phyloP scores from a whole-genome alignment of 495 filamentous ascomycete species.

The Schizothecium vesticola region DNA sequence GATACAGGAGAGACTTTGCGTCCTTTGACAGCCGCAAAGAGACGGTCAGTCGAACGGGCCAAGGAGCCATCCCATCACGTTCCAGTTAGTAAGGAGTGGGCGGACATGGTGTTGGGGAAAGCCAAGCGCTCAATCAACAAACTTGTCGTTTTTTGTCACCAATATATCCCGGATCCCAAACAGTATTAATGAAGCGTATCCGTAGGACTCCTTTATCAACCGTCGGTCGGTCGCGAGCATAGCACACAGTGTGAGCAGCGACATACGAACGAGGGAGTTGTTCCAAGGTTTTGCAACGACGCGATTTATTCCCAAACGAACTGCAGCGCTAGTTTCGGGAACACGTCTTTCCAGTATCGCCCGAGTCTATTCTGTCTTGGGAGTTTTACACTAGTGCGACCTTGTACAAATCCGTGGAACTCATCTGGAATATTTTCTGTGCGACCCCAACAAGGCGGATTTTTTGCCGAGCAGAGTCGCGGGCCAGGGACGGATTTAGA shows the following conservation, averaged over 20 bases:
- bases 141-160: background rate
- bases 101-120: background rate
- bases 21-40: background rate
- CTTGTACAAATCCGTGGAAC: background rate
- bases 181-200: background rate
- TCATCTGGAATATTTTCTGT: background rate
- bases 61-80: background rate
- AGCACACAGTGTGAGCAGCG: background rate
- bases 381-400: background rate
- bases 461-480: background rate
- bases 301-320: background rate
- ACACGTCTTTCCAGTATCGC: background rate
- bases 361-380: background rate
- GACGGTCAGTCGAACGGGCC: background rate
- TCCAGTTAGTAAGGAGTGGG: background rate
- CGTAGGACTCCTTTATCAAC: background rate
- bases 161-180: too few relatives aligned
- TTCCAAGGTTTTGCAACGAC: background rate
- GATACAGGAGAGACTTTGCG: background rate
- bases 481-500: background rate
- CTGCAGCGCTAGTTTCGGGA: background rate
- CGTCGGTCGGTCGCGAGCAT: background rate
- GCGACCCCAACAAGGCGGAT: background rate
- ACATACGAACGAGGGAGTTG: background rate
- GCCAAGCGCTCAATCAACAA: background rate